Conservation (phyloP, 2,329 filamentous ascomycete species). For the Penicillium frequentans region DNA sequence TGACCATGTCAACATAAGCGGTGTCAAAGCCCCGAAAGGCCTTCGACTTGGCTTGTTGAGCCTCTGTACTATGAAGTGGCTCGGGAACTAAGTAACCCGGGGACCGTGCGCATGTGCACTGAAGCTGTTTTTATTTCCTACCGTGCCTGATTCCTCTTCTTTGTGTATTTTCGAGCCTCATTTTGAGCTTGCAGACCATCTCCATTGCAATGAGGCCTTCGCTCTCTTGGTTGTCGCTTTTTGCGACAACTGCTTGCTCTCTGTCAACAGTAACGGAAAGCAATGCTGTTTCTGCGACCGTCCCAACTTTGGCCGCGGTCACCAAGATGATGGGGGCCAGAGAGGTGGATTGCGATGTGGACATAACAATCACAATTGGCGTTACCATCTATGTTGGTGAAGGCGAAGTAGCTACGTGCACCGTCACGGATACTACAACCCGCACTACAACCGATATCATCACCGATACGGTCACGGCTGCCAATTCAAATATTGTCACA, state of each 20-base stretch:
- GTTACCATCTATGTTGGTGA: constrained; percentile 10
- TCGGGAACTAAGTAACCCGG: neutral
- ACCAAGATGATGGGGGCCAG: neutral
- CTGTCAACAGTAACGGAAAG: neutral
- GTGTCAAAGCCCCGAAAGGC: neutral
- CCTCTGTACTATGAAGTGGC: neutral
- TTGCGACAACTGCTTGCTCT: constrained; percentile 4
- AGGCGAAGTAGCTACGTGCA: neutral
- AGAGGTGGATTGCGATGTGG: neutral
- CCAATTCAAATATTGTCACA: neutral
- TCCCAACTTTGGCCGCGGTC: neutral
- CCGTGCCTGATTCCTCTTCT: neutral
- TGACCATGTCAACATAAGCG: neutral
- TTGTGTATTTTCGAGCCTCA: neutral
- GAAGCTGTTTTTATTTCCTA: neutral
- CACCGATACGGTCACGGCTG: neutral
- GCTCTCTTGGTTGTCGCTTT: constrained; percentile 10
- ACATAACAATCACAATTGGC: constrained; percentile 2
- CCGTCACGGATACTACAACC: constrained; percentile 1
- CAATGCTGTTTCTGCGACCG: neutral
- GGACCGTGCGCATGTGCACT: constrained; percentile 3
- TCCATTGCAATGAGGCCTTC: constrained; percentile 7
- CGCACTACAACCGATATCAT: neutral
- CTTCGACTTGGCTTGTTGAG: neutral
- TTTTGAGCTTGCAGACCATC: neutral